A percentile compares a stretch with the other conserved stretches of the same genome.
These are phyloP conservation scores for Aquanectria penicillioides DNA, from an alignment of 2,329 filamentous ascomycete genomes.

Conservation along the genomic window DNA sequence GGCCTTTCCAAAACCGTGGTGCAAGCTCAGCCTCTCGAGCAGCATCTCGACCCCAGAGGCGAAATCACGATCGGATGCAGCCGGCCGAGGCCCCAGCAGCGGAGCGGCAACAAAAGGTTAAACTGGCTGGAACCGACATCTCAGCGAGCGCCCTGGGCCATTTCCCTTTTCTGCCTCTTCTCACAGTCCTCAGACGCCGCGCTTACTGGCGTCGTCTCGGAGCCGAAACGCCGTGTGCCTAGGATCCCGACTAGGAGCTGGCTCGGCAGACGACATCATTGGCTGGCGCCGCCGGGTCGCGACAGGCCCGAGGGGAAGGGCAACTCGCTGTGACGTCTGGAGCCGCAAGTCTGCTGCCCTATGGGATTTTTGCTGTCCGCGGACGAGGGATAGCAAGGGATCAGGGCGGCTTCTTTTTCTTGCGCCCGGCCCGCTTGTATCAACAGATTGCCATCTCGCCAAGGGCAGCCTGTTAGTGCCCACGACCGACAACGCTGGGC, in stretches of 20 bases:
- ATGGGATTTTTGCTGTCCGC: not conserved
- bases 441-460: no score
- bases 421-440: not conserved
- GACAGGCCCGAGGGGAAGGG: constrained; percentile 19
- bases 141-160: not conserved
- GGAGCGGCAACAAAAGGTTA: constrained; percentile 9
- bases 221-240: constrained; percentile 38
- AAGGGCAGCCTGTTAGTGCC: no score
- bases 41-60: not conserved
- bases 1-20: not conserved
- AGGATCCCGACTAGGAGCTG: constrained; percentile 24
- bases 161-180: not conserved
- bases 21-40: constrained; percentile 1
- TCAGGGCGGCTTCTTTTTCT: no score
- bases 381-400: not conserved
- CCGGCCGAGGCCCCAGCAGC: not conserved
- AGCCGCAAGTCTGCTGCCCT: constrained; percentile 28
- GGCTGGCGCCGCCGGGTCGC: constrained; percentile 28
- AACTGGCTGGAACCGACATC: no score
- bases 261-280: constrained; percentile 23
- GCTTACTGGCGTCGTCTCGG: constrained; percentile 25
- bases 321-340: constrained; percentile 36
- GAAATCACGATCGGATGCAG: constrained; percentile 14
- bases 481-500: no score
- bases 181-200: constrained; percentile 29